Conservation (phyloP, 2,329 filamentous ascomycete species). For the Arthrobotrys sinensis region DNA sequence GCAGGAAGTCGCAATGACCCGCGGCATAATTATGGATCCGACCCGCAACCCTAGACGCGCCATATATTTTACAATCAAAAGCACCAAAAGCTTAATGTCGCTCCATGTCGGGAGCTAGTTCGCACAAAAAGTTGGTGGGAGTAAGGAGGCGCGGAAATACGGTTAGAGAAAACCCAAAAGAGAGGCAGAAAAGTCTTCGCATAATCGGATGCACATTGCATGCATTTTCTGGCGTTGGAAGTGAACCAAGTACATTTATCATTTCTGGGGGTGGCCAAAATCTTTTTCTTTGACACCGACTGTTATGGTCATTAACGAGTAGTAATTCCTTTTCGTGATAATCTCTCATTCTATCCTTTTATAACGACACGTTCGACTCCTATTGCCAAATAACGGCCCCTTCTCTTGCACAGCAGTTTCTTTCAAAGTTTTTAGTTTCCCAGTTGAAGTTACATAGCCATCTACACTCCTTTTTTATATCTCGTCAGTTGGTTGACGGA, state of each 20-base stretch:
- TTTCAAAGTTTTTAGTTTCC: conserved; percentile 4
- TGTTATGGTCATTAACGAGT: conserved; percentile 13
- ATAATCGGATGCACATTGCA: conserved; percentile 27
- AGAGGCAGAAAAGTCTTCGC: conserved; percentile 30
- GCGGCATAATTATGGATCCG: neutral
- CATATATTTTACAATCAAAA: conserved; percentile 12
- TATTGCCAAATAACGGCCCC: neutral
- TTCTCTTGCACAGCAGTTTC: neutral
- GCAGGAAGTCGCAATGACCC: conserved; percentile 27
- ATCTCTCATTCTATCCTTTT: conserved; percentile 13
- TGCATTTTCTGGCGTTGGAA: conserved; percentile 58
- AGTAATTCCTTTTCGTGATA: conserved; percentile 11
- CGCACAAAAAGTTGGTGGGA: conserved; percentile 21
- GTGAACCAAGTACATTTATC: conserved; percentile 42
- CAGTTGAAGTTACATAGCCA: conserved; percentile 1
- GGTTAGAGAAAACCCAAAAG: conserved; percentile 33
- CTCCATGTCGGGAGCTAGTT: conserved; percentile 5
- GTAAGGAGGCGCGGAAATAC: neutral
- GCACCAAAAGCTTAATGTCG: neutral
- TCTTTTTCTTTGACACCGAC: conserved; percentile 11
- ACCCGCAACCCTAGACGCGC: neutral
- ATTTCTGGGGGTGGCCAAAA: conserved; percentile 44
- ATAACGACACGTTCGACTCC: neutral
- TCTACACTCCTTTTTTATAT: conserved; percentile 1
- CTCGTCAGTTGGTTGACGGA: neutral